Percentiles rank a stretch among this genome's conserved stretches.
These are phyloP conservation scores for Ophiosphaerella korrae DNA, from an alignment of 2,329 filamentous ascomycete genomes.

Conservation along the genomic window DNA sequence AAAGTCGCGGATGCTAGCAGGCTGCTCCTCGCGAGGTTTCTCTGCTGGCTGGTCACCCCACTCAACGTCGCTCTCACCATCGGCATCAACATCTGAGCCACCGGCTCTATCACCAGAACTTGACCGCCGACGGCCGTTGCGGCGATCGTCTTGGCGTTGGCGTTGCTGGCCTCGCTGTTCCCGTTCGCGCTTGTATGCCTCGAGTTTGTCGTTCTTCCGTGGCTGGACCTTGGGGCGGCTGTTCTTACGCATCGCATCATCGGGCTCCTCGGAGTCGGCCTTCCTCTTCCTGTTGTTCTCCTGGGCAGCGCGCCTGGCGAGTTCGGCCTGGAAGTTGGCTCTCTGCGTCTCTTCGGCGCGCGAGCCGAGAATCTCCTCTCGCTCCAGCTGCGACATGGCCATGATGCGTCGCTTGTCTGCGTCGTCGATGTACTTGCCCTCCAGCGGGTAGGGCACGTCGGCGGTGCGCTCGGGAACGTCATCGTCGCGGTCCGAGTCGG, in stretches of 20 bases:
- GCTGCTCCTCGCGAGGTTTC: conserved; percentile 66
- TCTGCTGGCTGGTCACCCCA: conserved; percentile 65
- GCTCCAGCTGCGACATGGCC: conserved; percentile 85
- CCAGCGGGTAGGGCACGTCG: conserved; percentile 77
- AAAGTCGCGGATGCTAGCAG: conserved; percentile 77
- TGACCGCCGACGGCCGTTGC: conserved; percentile 53
- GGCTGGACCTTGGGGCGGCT: conserved; percentile 53
- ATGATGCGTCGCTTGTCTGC: conserved; percentile 69
- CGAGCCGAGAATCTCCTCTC: conserved; percentile 87
- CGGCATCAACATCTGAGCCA: conserved; percentile 64
- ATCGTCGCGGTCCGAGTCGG: conserved; percentile 58
- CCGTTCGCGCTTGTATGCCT: conserved; percentile 62
- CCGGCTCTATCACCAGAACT: conserved; percentile 47
- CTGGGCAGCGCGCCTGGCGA: conserved; percentile 77
- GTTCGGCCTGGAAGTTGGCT: conserved; percentile 78
- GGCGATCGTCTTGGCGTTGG: conserved; percentile 55
- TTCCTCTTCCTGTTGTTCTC: conserved; percentile 73
- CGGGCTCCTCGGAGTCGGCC: conserved; percentile 76
- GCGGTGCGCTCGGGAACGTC: conserved; percentile 58
- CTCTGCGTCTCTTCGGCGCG: conserved; percentile 82
- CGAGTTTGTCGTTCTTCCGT: conserved; percentile 75
- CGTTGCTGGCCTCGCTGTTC: conserved; percentile 65
- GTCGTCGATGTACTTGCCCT: conserved; percentile 74
- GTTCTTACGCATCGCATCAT: conserved; percentile 76
- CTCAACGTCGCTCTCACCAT: conserved; percentile 77